A percentile compares a stretch with the other conserved stretches of the same genome.
phyloP scores from a whole-genome alignment of 768 basidiomycete genomes.

The Tylopilus subfusipes region DNA sequence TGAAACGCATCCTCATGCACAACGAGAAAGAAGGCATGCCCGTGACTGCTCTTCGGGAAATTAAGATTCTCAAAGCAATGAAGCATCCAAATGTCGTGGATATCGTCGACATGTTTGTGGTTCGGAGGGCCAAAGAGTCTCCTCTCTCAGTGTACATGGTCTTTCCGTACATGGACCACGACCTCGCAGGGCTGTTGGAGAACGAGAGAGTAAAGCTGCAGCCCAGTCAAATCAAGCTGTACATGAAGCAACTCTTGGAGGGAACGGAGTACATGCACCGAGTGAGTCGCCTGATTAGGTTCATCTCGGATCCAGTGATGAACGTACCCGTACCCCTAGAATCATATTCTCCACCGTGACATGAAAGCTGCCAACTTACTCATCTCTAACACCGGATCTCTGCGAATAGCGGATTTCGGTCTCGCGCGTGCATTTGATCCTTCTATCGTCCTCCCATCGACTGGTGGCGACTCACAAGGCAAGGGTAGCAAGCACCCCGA shows the following conservation, averaged over 20 bases:
- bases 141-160: constrained; percentile 95
- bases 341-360: constrained; percentile 95
- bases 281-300: constrained; percentile 46
- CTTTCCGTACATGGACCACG: constrained; percentile 99
- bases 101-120: constrained; percentile 90
- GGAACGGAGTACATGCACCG: constrained; percentile 95
- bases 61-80: constrained; percentile 91
- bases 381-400: constrained; percentile 78
- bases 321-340: constrained; percentile 45
- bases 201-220: constrained; percentile 84
- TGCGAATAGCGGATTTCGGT: constrained; percentile 95
- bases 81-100: constrained; percentile 84
- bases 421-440: constrained; percentile 80
- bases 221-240: constrained; percentile 87
- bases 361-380: constrained; percentile 99
- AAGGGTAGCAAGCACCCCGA: constrained; percentile 35
- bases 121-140: constrained; percentile 62
- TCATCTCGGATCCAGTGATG: constrained; percentile 1
- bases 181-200: constrained; percentile 90
- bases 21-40: constrained; percentile 97
- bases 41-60: constrained; percentile 93
- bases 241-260: constrained; percentile 94
- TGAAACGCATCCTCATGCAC: constrained; percentile 95
- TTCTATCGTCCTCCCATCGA: constrained; percentile 35
- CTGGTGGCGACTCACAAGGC: constrained; percentile 15